These are phyloP conservation scores for Hyphopichia fennica DNA, from an alignment of 1,139 yeast species.

Conservation along the genomic window DNA sequence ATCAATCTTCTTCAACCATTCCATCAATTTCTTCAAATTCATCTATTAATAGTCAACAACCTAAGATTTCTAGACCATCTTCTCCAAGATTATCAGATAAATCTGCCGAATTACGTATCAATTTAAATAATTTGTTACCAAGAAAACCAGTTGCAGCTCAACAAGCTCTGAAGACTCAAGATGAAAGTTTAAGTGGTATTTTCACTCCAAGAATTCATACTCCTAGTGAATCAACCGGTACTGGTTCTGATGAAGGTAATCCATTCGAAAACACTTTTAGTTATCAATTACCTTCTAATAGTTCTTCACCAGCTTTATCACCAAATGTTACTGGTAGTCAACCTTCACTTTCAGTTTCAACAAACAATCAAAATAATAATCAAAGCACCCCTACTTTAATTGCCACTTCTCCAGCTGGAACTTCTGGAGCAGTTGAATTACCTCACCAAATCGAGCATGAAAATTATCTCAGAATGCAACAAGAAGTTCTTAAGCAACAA, in stretches of 20 bases:
- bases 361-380: neutral
- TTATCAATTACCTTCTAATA: conserved; percentile 11
- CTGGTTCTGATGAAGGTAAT: conserved; percentile 25
- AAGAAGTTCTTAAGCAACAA: conserved; percentile 40
- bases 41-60: neutral
- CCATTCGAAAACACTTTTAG: conserved; percentile 40
- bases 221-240: conserved; percentile 21
- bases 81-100: conserved; percentile 24
- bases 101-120: conserved; percentile 32
- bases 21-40: neutral
- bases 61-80: neutral
- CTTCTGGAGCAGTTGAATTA: conserved; percentile 2
- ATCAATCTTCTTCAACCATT: neutral
- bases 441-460: conserved; percentile 26
- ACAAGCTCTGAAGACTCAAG: neutral
- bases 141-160: neutral
- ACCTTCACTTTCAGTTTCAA: neutral
- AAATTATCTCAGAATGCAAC: conserved; percentile 37
- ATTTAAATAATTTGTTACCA: conserved; percentile 13
- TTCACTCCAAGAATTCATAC: conserved; percentile 42
- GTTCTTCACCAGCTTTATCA: conserved; percentile 12
- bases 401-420: conserved; percentile 3
- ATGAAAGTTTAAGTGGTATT: conserved; percentile 23
- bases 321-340: conserved; percentile 10
- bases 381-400: conserved; percentile 11